Base-by-base conservation (phyloP, 2,329 filamentous ascomycete genomes). In the Cytospora mali region DNA sequence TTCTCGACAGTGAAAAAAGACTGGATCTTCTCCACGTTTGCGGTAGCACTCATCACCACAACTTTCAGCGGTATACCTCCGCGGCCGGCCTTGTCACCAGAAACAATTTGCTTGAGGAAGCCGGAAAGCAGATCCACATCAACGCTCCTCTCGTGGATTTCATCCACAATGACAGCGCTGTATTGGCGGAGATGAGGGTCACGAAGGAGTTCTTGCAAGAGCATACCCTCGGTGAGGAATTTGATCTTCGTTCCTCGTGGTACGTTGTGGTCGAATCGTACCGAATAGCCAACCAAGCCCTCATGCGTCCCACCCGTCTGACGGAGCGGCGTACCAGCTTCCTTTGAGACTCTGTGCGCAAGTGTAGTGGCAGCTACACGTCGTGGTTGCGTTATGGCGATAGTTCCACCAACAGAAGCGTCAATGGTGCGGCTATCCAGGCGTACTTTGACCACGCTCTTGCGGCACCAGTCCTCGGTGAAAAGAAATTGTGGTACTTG, bases 21-120 rank as follows among this genome's bases (percentile, higher is more conserved):
- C 50, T 86, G 82, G 33, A 98, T 86, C 61, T 84, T 86, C 64
- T 94, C 88, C 62, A 97, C 88, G 74, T 98, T 92, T 42, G 93
- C 92, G 7, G 95, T 99, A 55, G 95, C 95, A 81, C 93, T 97
- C 95, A 99, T 99, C 72, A 98, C 86, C 35, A 97, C 85, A 4
- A 98, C 87, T 74, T 97, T 98, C 61, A 99, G 78, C 1, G 90
- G 88, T 31, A 89, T 79, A 6, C 90, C 90, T 9, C 88, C 87
- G 5, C 90, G 85, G 7, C 87, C 87, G 51, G 84, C 80, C 42
- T 85, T 83, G 61, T 87, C 81, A 2, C 83, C 80, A 0, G 81
- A 79, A 1, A 95, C 78, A 53, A 98, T 84, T 65, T 90, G 89
- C 71, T 91, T 91, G 66, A 99, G 73, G 67, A 99, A 98, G 0